These are phyloP conservation scores for Trichoderma simmonsii DNA, from an alignment of 2,329 filamentous ascomycete genomes.

Conservation along the genomic window DNA sequence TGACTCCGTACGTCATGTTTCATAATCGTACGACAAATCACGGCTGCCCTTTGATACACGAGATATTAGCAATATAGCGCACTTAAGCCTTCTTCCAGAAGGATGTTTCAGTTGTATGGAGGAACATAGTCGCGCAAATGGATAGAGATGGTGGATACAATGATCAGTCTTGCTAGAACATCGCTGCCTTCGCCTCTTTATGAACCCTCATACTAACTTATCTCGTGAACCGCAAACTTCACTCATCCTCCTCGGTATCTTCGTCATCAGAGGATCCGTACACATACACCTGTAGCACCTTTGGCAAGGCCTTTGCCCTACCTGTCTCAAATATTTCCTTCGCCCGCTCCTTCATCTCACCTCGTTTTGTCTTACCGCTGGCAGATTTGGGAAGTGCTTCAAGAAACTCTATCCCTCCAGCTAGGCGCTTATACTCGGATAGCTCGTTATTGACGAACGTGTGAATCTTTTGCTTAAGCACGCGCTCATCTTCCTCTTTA, in stretches of 20 bases:
- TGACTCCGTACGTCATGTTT: not conserved
- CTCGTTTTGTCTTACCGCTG: conserved; percentile 55
- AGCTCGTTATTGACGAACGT: conserved; percentile 42
- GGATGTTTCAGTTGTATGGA: not conserved
- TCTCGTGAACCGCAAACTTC: not conserved
- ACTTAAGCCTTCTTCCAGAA: not conserved
- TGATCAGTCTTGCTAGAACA: not conserved
- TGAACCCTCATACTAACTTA: not conserved
- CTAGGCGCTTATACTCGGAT: conserved; percentile 48
- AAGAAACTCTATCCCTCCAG: conserved; percentile 48
- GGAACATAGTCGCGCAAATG: not conserved
- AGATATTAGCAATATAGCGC: not conserved
- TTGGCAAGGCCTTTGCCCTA: not conserved
- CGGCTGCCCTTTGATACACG: not conserved
- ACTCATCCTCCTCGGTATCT: not conserved
- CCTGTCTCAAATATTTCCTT: conserved; percentile 22
- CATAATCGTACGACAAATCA: not conserved
- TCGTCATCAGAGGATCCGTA: conserved; percentile 21
- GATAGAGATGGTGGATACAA: not conserved
- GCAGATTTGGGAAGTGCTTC: conserved; percentile 59
- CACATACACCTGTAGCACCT: conserved; percentile 1
- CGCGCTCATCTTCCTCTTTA: conserved; percentile 49
- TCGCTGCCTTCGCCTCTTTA: not conserved
- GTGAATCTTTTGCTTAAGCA: conserved; percentile 43
- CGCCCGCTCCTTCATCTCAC: conserved; percentile 43